These are phyloP conservation scores for Colletotrichum shisoi DNA, from an alignment of 2,329 filamentous ascomycete genomes.

Conservation along the genomic window DNA sequence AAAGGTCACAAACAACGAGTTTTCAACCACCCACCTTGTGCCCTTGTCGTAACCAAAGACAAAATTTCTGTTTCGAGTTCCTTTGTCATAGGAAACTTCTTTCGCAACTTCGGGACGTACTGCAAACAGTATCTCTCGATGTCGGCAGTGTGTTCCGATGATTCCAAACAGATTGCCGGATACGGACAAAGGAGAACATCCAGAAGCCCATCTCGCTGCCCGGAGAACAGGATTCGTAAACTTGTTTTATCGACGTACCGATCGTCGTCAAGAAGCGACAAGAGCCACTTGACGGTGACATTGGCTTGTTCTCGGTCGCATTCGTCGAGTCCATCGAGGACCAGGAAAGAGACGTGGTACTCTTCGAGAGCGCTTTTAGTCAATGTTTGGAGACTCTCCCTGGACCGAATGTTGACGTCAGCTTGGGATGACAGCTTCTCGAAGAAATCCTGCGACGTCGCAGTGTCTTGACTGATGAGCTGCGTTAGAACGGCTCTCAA, in stretches of 20 bases:
- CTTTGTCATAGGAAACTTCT: not conserved
- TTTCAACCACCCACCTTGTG: not conserved
- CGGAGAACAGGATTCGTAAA: not conserved
- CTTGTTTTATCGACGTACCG: not conserved
- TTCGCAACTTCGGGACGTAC: not conserved
- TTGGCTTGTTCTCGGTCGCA: not conserved
- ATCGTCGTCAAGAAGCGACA: not conserved
- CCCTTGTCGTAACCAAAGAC: not conserved
- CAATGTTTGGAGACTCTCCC: not conserved
- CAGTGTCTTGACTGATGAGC: not conserved
- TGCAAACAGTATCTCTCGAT: not conserved
- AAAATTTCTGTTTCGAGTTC: not conserved
- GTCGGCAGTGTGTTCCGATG: not conserved
- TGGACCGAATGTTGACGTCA: not conserved
- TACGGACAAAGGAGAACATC: not conserved
- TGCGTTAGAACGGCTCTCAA: not conserved
- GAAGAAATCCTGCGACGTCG: not conserved
- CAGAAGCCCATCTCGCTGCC: not conserved
- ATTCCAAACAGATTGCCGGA: not conserved
- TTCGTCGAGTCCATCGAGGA: constrained; percentile 5
- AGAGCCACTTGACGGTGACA: not conserved
- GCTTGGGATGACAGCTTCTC: not conserved
- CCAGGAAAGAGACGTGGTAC: not conserved
- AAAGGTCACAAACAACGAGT: not conserved
- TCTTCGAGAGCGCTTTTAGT: not conserved